Conservation (phyloP, 805 yeast genomes). For the Ogataea ramenticola region DNA sequence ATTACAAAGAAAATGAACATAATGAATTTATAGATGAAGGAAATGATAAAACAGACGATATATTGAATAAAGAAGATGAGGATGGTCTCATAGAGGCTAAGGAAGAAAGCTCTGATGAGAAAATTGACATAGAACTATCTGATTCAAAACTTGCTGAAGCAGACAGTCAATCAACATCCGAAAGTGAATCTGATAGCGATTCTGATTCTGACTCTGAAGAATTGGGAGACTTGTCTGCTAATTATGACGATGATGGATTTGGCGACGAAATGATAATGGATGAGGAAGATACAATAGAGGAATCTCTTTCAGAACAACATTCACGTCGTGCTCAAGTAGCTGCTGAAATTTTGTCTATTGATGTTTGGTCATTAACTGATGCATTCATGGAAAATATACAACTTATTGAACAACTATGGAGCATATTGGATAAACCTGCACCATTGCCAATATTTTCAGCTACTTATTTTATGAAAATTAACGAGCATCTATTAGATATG, state of each 20-base stretch:
- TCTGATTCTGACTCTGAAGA: constrained; percentile 12
- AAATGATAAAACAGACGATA: constrained; percentile 1
- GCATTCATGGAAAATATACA: constrained; percentile 72
- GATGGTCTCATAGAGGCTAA: constrained; percentile 2
- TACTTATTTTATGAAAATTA: constrained; percentile 84
- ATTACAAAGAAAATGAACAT: background rate
- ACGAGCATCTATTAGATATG: constrained; percentile 84
- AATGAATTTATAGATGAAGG: constrained; percentile 8
- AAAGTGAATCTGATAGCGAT: constrained; percentile 12
- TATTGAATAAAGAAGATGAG: constrained; percentile 1
- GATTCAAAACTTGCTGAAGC: constrained; percentile 16
- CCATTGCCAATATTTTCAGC: constrained; percentile 73
- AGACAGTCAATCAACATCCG: constrained; percentile 8
- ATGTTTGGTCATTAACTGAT: constrained; percentile 90
- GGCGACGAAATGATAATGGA: constrained; percentile 13
- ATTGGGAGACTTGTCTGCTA: constrained; percentile 6
- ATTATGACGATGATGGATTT: constrained; percentile 18
- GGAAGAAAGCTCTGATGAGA: background rate
- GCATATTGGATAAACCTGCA: constrained; percentile 57
- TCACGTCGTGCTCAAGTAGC: constrained; percentile 55
- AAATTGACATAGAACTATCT: constrained; percentile 2
- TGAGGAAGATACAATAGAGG: constrained; percentile 22
- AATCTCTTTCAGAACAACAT: constrained; percentile 27
- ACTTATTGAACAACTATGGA: constrained; percentile 70
- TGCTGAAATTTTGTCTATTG: constrained; percentile 84